Evolutionary conservation across 805 yeast genomes (phyloP).

Genomic region (Sugiyamaella marilandica): DNA sequence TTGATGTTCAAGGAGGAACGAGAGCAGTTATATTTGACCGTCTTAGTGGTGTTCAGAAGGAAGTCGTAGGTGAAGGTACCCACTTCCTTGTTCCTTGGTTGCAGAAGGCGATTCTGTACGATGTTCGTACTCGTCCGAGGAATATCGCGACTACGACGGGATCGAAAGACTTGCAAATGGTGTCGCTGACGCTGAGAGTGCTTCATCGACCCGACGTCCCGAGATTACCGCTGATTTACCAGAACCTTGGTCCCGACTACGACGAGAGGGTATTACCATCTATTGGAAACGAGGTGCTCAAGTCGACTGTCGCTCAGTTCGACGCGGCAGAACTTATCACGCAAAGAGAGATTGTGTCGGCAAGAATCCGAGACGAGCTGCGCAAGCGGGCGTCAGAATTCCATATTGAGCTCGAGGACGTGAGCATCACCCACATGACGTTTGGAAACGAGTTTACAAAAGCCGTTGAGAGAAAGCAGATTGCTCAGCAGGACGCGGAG

Average conservation of each 20-base stretch:
- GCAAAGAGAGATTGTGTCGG: slow-evolving; percentile 91
- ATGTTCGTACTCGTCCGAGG: slow-evolving; percentile 91
- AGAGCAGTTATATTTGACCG: slow-evolving; percentile 96
- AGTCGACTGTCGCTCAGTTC: slow-evolving; percentile 86
- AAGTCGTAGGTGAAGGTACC: slow-evolving; percentile 95
- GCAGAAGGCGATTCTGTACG: slow-evolving; percentile 84
- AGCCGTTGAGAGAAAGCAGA: slow-evolving; percentile 98
- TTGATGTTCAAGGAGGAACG: slow-evolving; percentile 93
- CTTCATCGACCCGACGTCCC: slow-evolving; percentile 89
- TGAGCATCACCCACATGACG: slow-evolving; percentile 95
- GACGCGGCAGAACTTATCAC: slow-evolving; percentile 96
- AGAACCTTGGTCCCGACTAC: slow-evolving; percentile 85
- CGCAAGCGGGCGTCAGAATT: slow-evolving; percentile 80
- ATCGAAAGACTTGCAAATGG: slow-evolving; percentile 95
- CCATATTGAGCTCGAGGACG: slow-evolving; percentile 89
- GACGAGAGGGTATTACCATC: slow-evolving; percentile 93
- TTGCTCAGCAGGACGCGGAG: slow-evolving; percentile 99
- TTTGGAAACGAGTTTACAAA: slow-evolving; percentile 95
- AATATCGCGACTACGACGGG: slow-evolving; percentile 93
- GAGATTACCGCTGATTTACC: slow-evolving; percentile 81
- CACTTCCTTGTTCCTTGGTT: slow-evolving; percentile 95
- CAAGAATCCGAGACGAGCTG: slow-evolving; percentile 82
- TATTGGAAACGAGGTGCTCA: slow-evolving; percentile 85
- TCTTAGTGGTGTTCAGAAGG: slow-evolving; percentile 76
- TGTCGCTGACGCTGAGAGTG: slow-evolving; percentile 85